Conservation (phyloP, 1,139 yeast genomes). For the Scheffersomyces cryptocercus region DNA sequence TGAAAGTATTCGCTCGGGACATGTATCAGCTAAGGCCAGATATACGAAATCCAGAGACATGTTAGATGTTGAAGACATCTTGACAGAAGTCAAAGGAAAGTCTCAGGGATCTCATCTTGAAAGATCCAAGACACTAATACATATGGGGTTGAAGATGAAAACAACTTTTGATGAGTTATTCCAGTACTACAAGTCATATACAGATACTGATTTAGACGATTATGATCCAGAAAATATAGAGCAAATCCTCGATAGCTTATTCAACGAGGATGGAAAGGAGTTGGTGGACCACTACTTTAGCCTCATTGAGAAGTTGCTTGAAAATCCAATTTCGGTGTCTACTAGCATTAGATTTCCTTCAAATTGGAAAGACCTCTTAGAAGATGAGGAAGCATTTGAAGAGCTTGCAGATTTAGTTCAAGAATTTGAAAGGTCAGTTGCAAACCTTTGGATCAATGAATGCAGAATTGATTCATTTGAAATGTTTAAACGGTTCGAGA, state of each 20-base stretch:
- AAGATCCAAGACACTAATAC: too few species aligned
- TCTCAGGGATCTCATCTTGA: not conserved
- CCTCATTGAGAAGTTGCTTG: not conserved
- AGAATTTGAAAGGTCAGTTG: slow-evolving; percentile 13
- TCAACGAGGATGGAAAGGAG: not conserved
- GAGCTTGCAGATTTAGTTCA: slow-evolving; percentile 1
- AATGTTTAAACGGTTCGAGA: slow-evolving; percentile 22
- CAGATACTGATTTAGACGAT: not conserved
- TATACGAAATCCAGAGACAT: not conserved
- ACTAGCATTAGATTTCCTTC: not conserved
- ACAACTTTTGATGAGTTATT: not conserved
- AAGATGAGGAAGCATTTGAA: not conserved
- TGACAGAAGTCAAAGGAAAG: not conserved
- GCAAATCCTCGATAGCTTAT: not conserved
- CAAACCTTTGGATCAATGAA: slow-evolving; percentile 18
- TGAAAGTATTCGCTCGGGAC: not conserved
- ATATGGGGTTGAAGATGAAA: not conserved
- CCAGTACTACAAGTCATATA: not conserved
- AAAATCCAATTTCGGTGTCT: not conserved
- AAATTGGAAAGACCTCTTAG: not conserved
- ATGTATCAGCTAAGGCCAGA: not conserved
- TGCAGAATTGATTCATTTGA: slow-evolving; percentile 15
- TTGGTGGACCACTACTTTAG: not conserved
- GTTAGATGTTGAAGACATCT: not conserved
- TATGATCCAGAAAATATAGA: not conserved